These are phyloP conservation scores for Aureobasidium zeae DNA, from an alignment of 2,329 filamentous ascomycete species.

Conservation along the genomic window DNA sequence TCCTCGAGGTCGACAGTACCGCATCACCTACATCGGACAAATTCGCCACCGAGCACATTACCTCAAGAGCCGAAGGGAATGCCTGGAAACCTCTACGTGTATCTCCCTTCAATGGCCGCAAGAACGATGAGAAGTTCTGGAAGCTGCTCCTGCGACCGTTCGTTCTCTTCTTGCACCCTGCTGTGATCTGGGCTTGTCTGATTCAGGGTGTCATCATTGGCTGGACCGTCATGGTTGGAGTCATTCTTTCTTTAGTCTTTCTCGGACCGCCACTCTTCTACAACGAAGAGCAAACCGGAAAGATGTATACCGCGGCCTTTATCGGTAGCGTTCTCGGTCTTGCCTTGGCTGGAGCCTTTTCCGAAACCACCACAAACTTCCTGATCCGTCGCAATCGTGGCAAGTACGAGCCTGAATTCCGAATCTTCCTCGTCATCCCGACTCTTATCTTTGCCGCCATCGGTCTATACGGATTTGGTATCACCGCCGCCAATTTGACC, in stretches of 20 bases:
- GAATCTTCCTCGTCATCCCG: slow-evolving; percentile 71
- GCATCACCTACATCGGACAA: background rate
- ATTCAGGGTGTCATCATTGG: slow-evolving; percentile 87
- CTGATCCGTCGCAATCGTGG: slow-evolving; percentile 69
- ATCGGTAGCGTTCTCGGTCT: slow-evolving; percentile 74
- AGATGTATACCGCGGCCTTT: slow-evolving; percentile 78
- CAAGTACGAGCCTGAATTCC: slow-evolving; percentile 85
- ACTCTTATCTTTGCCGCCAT: slow-evolving; percentile 69
- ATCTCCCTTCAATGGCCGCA: slow-evolving; percentile 68
- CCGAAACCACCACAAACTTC: slow-evolving; percentile 61
- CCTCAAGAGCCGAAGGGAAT: slow-evolving; percentile 4
- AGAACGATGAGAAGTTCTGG: slow-evolving; percentile 66
- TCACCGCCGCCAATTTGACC: slow-evolving; percentile 53
- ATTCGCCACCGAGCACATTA: background rate
- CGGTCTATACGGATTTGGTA: slow-evolving; percentile 77
- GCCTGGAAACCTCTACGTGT: slow-evolving; percentile 41
- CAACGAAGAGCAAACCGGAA: slow-evolving; percentile 71
- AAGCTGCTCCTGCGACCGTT: slow-evolving; percentile 62
- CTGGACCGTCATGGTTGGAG: slow-evolving; percentile 89
- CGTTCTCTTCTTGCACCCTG: slow-evolving; percentile 73
- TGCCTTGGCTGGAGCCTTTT: slow-evolving; percentile 59
- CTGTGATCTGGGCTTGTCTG: slow-evolving; percentile 70
- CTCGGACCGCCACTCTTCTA: slow-evolving; percentile 74
- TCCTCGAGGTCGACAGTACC: background rate
- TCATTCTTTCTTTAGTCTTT: slow-evolving; percentile 74